Evolutionary conservation across 2,329 filamentous ascomycete species (phyloP), one percentile per base, ranked within the genome.

Genomic region (Colletotrichum echinochloae): DNA sequence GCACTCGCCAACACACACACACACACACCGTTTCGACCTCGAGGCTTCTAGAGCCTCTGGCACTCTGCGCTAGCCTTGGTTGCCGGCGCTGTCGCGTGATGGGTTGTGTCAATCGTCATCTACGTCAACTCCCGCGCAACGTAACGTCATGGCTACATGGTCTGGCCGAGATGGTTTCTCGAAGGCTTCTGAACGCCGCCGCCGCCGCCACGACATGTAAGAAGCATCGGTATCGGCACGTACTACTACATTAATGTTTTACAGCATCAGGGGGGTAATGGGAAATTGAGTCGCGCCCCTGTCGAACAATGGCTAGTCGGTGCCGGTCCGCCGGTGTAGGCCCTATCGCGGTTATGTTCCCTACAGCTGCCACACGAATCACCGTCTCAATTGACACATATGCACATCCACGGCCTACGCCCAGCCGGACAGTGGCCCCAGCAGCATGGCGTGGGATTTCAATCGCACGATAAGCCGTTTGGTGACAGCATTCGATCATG

Each of bases 201-300:
- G 20, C 48, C 33, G 16, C 30, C 48, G 46, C 49, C 61, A 14
- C 26, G 26, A 8, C 7, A 3, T n/a, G 39, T 7, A n/a, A 30
- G 20, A 6, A 11, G 7, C 20, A n/a, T 60, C 16, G 57, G 5
- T 28, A 23, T 33, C 9, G 18, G 18, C 49, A 33, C 6, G n/a
- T 23, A 5, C 20, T 8, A 12, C 3, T 46, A 12, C 2, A n/a
- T n/a, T n/a, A 33, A n/a, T n/a, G n/a, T n/a, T n/a, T 20, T 37
- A 52, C 49, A n/a, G 33, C 26, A 23, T 35, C 51, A 28, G 51
- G 33, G n/a, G 18, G 28, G 4, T n/a, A 18, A 48, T 46, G 56
- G 64, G 51, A 62, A 52, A 67, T 67, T 67, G 51, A 52, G 52
- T 48, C 46, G 56, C 56, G 44, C 18, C 65, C 66, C 49, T 39